phyloP scores from a whole-genome alignment of 176 grass and related monocot species.

The Phoenix roebelenii region DNA sequence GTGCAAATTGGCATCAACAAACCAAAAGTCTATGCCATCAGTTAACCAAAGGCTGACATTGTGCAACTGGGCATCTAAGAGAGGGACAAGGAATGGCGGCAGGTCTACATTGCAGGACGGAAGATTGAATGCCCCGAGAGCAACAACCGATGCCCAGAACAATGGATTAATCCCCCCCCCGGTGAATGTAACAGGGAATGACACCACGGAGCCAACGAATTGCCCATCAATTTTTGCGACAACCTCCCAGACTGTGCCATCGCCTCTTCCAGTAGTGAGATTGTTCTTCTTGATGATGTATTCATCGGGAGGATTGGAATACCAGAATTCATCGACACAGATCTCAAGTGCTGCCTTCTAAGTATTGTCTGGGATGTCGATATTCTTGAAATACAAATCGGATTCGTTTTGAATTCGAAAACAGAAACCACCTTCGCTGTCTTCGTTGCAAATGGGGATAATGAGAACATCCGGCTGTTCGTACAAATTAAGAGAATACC shows the following conservation, averaged over 20 bases:
- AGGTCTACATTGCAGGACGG: slow-evolving; percentile 77
- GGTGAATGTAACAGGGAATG: slow-evolving; percentile 78
- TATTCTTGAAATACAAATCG: slow-evolving; percentile 19
- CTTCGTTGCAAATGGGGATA: slow-evolving; percentile 46
- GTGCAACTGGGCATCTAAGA: slow-evolving; percentile 49
- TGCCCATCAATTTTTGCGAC: slow-evolving; percentile 42
- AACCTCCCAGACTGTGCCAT: slow-evolving; percentile 71
- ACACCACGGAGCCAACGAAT: slow-evolving; percentile 65
- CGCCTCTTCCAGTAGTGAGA: slow-evolving; percentile 55
- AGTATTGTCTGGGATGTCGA: slow-evolving; percentile 52
- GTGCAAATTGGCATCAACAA: slow-evolving; percentile 80
- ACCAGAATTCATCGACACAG: slow-evolving; percentile 90
- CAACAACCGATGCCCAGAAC: slow-evolving; percentile 74
- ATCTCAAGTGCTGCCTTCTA: slow-evolving; percentile 70
- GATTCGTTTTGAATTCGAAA: slow-evolving; percentile 62
- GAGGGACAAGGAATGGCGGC: slow-evolving; percentile 65
- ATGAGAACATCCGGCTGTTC: slow-evolving; percentile 52
- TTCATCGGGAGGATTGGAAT: slow-evolving; percentile 75
- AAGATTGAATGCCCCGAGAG: slow-evolving; percentile 73
- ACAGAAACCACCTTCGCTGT: slow-evolving; percentile 46
- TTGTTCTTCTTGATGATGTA: slow-evolving; percentile 71
- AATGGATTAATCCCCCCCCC: slow-evolving; percentile 80
- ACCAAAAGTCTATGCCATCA: slow-evolving; percentile 71
- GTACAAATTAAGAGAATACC: not conserved
- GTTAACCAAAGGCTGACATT: slow-evolving; percentile 53